phyloP scores from a whole-genome alignment of 1,284 basidiomycete genomes.

The Ganoderma sp. region DNA sequence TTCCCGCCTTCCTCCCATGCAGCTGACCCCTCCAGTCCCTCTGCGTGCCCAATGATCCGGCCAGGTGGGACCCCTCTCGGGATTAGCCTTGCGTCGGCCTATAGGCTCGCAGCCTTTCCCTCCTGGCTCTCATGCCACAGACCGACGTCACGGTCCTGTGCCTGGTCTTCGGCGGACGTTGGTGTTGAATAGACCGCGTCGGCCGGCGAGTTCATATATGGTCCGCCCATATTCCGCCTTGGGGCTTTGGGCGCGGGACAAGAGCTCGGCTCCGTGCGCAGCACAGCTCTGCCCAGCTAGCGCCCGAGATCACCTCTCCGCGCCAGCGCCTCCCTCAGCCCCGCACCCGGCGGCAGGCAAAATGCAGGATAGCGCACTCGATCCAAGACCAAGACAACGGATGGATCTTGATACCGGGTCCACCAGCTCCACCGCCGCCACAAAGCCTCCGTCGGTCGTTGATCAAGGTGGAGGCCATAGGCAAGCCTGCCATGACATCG shows the following conservation, averaged over 20 bases:
- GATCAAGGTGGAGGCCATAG: slow-evolving; percentile 3
- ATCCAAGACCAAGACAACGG: slow-evolving; percentile 5
- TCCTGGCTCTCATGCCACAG: slow-evolving; percentile 17
- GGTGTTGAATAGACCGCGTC: background rate
- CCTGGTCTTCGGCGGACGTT: slow-evolving; percentile 11
- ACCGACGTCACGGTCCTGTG: slow-evolving; percentile 17
- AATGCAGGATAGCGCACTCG: slow-evolving; percentile 1
- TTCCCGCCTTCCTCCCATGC: slow-evolving; percentile 24
- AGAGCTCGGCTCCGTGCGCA: slow-evolving; percentile 20
- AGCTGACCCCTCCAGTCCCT: slow-evolving; percentile 22
- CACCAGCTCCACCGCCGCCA: background rate
- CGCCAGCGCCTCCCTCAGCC: background rate
- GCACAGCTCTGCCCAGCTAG: slow-evolving; percentile 16
- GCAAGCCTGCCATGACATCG: background rate
- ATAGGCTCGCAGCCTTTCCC: slow-evolving; percentile 19
- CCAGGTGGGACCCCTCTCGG: slow-evolving; percentile 11
- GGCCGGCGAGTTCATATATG: slow-evolving; percentile 11
- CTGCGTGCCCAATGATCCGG: slow-evolving; percentile 24
- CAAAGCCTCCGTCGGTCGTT: background rate
- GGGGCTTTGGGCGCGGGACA: slow-evolving; percentile 5
- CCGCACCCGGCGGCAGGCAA: slow-evolving; percentile 9
- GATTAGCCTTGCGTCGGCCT: slow-evolving; percentile 26
- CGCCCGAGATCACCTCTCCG: slow-evolving; percentile 1
- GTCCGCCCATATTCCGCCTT: slow-evolving; percentile 18
- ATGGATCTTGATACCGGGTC: background rate